phyloP scores from a whole-genome alignment of 2,329 filamentous ascomycete species.

The Verticillium zaregamsianum region DNA sequence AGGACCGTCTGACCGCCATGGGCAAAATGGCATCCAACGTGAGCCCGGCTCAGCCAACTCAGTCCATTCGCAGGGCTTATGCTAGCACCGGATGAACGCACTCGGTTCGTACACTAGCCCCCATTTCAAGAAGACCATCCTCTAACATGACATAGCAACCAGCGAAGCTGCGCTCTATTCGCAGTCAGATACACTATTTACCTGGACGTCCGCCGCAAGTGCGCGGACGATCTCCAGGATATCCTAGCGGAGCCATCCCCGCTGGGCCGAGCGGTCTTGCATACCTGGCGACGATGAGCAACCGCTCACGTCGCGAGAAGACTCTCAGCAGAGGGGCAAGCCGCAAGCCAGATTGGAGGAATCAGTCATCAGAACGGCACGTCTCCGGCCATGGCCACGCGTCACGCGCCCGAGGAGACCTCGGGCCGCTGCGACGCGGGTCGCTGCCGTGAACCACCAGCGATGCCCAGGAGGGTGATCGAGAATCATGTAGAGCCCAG shows the following conservation, averaged over 20 bases:
- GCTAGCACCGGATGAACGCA: slow-evolving; percentile 24
- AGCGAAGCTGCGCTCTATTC: neutral
- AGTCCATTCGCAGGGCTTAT: slow-evolving; percentile 14
- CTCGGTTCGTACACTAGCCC: neutral
- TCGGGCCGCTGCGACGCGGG: neutral
- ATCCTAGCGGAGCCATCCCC: neutral
- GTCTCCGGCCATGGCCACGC: neutral
- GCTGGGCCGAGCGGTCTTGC: neutral
- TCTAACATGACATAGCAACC: neutral
- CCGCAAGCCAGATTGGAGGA: neutral
- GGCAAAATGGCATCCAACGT: slow-evolving; percentile 42
- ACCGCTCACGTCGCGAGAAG: neutral
- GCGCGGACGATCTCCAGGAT: neutral
- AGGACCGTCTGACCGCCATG: slow-evolving; percentile 48
- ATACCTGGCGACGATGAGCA: neutral
- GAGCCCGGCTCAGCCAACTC: slow-evolving; percentile 5
- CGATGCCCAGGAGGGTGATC: neutral
- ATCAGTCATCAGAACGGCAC: neutral
- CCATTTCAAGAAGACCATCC: neutral
- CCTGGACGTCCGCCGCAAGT: neutral
- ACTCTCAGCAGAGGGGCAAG: neutral
- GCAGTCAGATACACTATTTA: neutral
- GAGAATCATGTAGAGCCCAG: slow-evolving; percentile 1
- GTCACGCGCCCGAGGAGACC: neutral
- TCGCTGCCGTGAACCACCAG: neutral